Percentiles rank a stretch among this genome's conserved stretches.
Conservation (phyloP, 169 alveolate species). For the Neospora caninum region DNA sequence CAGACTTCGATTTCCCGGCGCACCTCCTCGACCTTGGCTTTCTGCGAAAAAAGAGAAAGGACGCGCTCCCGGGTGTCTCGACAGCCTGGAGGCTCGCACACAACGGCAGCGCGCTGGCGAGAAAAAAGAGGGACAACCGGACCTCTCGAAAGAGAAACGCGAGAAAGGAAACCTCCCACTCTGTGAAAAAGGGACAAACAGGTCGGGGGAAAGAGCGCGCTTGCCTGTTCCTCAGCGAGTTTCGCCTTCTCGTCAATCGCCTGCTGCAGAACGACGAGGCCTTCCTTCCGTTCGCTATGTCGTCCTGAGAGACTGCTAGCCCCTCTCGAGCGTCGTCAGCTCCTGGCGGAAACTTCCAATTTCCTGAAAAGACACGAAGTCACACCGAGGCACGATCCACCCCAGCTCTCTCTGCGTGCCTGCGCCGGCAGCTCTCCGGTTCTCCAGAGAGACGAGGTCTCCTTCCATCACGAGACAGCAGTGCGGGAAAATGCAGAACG, state of each 20-base stretch:
- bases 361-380: slow-evolving; percentile 21
- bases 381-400: neutral
- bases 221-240: slow-evolving; percentile 37
- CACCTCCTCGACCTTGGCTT: slow-evolving; percentile 3
- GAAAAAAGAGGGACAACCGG: neutral
- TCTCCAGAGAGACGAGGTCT: no score
- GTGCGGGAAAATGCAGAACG: no score
- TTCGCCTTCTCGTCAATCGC: slow-evolving; percentile 1
- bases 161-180: no score
- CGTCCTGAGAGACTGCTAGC: slow-evolving; percentile 36
- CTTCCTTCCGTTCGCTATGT: slow-evolving; percentile 24
- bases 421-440: no score
- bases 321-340: slow-evolving; percentile 54
- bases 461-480: no score
- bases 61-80: neutral
- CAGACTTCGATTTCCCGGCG: neutral
- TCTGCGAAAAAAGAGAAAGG: neutral
- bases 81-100: neutral
- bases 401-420: no score
- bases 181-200: no score
- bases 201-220: neutral
- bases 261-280: slow-evolving; percentile 43
- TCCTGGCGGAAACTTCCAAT: slow-evolving; percentile 38
- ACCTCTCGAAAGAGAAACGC: no score
- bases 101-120: neutral